Evolutionary conservation across 2,329 filamentous ascomycete species (phyloP).

Genomic region (Leptosphaerulina australis): DNA sequence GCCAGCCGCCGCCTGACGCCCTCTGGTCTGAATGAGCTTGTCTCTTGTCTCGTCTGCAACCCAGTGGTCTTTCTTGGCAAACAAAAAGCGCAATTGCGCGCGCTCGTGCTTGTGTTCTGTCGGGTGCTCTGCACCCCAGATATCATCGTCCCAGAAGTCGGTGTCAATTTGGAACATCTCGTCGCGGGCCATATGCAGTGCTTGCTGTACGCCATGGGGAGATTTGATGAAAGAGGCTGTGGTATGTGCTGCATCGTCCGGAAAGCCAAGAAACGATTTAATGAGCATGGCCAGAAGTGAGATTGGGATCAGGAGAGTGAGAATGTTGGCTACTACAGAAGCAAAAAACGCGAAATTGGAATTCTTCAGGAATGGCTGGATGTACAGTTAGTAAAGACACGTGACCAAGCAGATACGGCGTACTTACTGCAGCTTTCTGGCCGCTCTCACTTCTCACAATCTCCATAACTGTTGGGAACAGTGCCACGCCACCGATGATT

Average conservation of each 20-base stretch:
- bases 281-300: slow-evolving; percentile 52
- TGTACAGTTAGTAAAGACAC: slow-evolving; percentile 12
- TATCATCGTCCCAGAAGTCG: slow-evolving; percentile 63
- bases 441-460: slow-evolving; percentile 54
- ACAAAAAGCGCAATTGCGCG: slow-evolving; percentile 62
- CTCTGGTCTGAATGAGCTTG: slow-evolving; percentile 57
- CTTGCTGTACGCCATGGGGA: slow-evolving; percentile 58
- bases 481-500: slow-evolving; percentile 45
- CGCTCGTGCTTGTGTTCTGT: slow-evolving; percentile 41
- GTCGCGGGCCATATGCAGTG: slow-evolving; percentile 64
- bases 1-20: slow-evolving; percentile 20
- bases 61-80: slow-evolving; percentile 66
- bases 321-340: slow-evolving; percentile 48
- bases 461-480: slow-evolving; percentile 57
- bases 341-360: slow-evolving; percentile 35
- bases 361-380: slow-evolving; percentile 35
- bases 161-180: slow-evolving; percentile 63
- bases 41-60: slow-evolving; percentile 64
- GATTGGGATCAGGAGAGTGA: slow-evolving; percentile 53
- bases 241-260: slow-evolving; percentile 52
- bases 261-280: slow-evolving; percentile 51
- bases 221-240: slow-evolving; percentile 60
- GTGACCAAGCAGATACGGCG: neutral
- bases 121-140: slow-evolving; percentile 60
- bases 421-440: slow-evolving; percentile 48